Percentiles rank a stretch among this genome's conserved stretches.
Evolutionary conservation across 78 protist species (phyloP).

Genomic region (Guillardia theta): DNA sequence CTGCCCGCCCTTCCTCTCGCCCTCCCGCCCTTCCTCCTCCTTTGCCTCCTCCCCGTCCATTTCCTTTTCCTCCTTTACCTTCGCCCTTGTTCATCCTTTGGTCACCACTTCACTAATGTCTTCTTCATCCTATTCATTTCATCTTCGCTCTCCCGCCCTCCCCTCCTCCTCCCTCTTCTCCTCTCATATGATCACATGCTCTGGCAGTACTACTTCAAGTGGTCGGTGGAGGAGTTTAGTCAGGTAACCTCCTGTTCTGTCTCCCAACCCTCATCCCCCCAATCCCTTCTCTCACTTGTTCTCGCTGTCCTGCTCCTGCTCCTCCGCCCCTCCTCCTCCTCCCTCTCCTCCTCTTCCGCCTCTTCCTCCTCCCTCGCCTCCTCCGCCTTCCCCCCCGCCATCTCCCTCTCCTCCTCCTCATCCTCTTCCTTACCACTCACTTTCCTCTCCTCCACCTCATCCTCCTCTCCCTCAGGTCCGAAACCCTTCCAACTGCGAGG

Average conservation of each 20-base stretch:
- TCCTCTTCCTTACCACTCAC: not conserved
- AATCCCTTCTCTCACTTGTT: not conserved
- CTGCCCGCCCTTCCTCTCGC: not conserved
- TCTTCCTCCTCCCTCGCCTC: not conserved
- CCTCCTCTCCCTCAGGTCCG: not conserved
- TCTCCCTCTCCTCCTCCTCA: not conserved
- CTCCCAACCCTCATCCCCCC: not conserved
- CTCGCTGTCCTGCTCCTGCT: not conserved
- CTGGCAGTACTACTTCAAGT: not conserved
- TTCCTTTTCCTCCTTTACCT: not conserved
- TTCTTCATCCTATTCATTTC: not conserved
- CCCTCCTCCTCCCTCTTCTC: not conserved
- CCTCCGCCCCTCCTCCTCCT: not conserved
- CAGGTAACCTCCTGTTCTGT: not conserved
- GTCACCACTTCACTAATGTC: too few species aligned
- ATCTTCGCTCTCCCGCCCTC: not conserved
- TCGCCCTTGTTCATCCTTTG: too few species aligned
- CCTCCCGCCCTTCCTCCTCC: not conserved
- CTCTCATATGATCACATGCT: too few species aligned
- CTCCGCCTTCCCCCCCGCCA: not conserved
- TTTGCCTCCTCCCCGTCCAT: not conserved
- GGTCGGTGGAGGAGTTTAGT: not conserved
- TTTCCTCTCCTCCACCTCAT: not conserved
- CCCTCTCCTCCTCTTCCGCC: not conserved
- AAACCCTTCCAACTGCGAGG: not conserved